A percentile compares a stretch with the other conserved stretches of the same genome.
These are phyloP conservation scores for Usnea hakonensis DNA, from an alignment of 495 filamentous ascomycete species.

Conservation along the genomic window DNA sequence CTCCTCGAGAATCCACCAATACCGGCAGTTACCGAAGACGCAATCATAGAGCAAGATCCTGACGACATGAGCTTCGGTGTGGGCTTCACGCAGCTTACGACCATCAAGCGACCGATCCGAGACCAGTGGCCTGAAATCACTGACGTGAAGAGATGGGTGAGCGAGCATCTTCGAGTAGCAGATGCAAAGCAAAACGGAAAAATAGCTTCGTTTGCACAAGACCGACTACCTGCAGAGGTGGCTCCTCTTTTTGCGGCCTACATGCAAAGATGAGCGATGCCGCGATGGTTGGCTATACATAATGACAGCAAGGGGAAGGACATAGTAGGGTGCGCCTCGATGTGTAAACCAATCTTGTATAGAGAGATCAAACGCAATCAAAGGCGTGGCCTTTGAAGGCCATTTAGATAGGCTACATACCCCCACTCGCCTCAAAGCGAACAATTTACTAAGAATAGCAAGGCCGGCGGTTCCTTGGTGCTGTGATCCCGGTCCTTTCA, in stretches of 20 bases:
- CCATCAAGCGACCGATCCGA: constrained; percentile 58
- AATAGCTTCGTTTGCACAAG: constrained; percentile 49
- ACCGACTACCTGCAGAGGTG: constrained; percentile 50
- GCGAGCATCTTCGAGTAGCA: constrained; percentile 57
- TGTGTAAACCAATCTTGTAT: constrained; percentile 5
- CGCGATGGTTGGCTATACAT: neutral
- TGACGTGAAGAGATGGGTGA: constrained; percentile 74
- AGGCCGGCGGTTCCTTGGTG: too few species aligned
- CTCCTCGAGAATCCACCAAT: constrained; percentile 80
- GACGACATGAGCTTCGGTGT: constrained; percentile 93
- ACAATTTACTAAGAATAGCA: neutral
- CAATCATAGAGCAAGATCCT: constrained; percentile 74
- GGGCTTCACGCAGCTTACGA: constrained; percentile 85
- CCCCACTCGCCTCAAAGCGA: neutral
- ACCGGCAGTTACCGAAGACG: constrained; percentile 62
- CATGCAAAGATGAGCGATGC: constrained; percentile 32
- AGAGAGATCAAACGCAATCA: neutral
- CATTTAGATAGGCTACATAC: neutral
- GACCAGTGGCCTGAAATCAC: constrained; percentile 78
- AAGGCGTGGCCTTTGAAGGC: neutral
- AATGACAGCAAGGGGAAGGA: neutral
- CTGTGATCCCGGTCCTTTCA: too few species aligned
- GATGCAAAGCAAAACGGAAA: constrained; percentile 48
- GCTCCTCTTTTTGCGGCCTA: constrained; percentile 49
- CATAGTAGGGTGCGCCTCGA: neutral